phyloP scores from a whole-genome alignment of 495 filamentous ascomycete species.

The Lasiosphaeriaceae sp. region DNA sequence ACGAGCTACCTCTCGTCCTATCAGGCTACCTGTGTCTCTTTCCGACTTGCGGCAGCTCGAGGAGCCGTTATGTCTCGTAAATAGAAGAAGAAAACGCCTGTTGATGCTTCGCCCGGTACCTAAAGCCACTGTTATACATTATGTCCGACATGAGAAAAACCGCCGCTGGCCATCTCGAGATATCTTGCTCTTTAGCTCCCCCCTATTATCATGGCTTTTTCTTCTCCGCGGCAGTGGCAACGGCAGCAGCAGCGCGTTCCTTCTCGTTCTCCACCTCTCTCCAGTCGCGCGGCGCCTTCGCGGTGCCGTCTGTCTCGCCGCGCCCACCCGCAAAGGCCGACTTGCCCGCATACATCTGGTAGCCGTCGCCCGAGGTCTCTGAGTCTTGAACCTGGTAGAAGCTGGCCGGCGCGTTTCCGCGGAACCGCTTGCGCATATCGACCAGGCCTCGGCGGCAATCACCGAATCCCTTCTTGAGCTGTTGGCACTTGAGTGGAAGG shows the following conservation, averaged over 20 bases:
- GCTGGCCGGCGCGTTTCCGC: conserved; percentile 85
- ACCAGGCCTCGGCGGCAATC: conserved; percentile 95
- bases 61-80: too few species aligned
- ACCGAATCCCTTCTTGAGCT: conserved; percentile 85
- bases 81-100: neutral
- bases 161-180: neutral
- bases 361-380: conserved; percentile 47
- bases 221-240: neutral
- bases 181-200: neutral
- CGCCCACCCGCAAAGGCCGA: conserved; percentile 59
- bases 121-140: neutral
- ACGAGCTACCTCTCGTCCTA: too few species aligned
- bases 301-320: conserved; percentile 48
- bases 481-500: conserved; percentile 84
- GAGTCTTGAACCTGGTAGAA: conserved; percentile 58
- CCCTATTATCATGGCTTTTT: conserved; percentile 1
- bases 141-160: neutral
- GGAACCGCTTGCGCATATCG: conserved; percentile 98
- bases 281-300: conserved; percentile 50
- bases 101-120: neutral
- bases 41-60: too few species aligned
- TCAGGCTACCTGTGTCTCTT: too few species aligned
- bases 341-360: conserved; percentile 77
- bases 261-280: conserved; percentile 53
- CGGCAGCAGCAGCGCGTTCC: conserved; percentile 20